phyloP scores from a whole-genome alignment of 2,329 filamentous ascomycete species.

The Botrytis elliptica region DNA sequence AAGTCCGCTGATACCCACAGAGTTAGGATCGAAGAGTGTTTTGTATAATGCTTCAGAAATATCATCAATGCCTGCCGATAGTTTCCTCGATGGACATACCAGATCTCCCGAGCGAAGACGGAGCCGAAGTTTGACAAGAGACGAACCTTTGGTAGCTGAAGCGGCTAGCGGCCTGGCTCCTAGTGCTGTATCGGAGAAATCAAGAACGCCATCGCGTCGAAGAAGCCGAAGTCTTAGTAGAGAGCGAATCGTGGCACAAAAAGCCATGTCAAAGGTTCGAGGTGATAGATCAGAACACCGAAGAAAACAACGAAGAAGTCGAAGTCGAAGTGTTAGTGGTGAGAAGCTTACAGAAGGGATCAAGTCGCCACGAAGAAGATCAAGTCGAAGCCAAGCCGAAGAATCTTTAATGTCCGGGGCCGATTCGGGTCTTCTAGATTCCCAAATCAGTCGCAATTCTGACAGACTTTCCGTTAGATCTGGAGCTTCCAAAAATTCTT shows the following conservation, averaged over 20 bases:
- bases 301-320: constrained; percentile 44
- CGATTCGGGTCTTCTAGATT: constrained; percentile 57
- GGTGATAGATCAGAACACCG: constrained; percentile 48
- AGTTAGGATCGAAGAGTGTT: constrained; percentile 60
- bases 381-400: constrained; percentile 52
- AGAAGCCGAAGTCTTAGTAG: constrained; percentile 64
- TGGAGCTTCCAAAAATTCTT: constrained; percentile 53
- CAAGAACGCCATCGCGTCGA: constrained; percentile 58
- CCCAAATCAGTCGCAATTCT: constrained; percentile 53
- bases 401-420: constrained; percentile 45
- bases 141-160: constrained; percentile 34
- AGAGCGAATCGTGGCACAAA: constrained; percentile 62
- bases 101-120: constrained; percentile 37
- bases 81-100: constrained; percentile 57
- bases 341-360: constrained; percentile 46
- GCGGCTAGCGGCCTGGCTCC: constrained; percentile 44
- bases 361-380: constrained; percentile 48
- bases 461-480: constrained; percentile 60
- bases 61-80: constrained; percentile 75
- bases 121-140: constrained; percentile 36
- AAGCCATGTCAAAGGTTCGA: constrained; percentile 65
- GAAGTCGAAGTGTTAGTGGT: constrained; percentile 48
- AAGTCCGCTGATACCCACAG: constrained; percentile 64
- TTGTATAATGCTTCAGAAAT: constrained; percentile 76
- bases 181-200: constrained; percentile 44